Evolutionary conservation across 257 asterid genomes (phyloP).

Genomic region (Rehmannia glutinosa): DNA sequence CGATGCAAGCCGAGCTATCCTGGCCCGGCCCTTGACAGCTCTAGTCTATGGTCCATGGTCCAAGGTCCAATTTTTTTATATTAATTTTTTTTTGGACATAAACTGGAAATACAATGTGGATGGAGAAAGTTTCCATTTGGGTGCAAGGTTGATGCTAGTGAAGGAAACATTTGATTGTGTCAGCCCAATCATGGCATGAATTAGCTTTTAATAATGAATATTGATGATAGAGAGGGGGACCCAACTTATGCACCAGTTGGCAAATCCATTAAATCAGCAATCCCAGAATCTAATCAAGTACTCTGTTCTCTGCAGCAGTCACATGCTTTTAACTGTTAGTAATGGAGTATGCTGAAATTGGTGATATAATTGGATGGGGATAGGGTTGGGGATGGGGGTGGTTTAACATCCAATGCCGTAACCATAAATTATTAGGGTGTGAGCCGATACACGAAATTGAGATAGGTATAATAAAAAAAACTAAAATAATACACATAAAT

Average conservation of each 20-base stretch:
- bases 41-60: no score
- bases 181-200: constrained; percentile 42
- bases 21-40: no score
- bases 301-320: constrained; percentile 37
- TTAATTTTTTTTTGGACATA: neutral
- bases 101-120: constrained; percentile 11
- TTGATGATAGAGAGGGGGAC: constrained; percentile 18
- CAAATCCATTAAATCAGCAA: constrained; percentile 8
- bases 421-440: no score
- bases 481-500: no score
- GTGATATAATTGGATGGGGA: constrained; percentile 22
- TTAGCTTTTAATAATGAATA: constrained; percentile 16
- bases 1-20: no score
- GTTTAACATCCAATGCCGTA: no score
- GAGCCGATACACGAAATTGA: no score
- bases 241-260: constrained; percentile 6
- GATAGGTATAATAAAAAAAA: no score
- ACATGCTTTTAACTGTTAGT: constrained; percentile 42
- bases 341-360: constrained; percentile 15
- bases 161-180: constrained; percentile 39
- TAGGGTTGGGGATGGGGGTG: no score
- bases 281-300: constrained; percentile 37
- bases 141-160: constrained; percentile 34
- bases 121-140: constrained; percentile 21
- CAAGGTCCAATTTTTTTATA: no score